Evolutionary conservation across 108 stramenopile species (phyloP), one percentile per base, ranked within the genome.

Genomic region (Fistulifera pelliculosa): DNA sequence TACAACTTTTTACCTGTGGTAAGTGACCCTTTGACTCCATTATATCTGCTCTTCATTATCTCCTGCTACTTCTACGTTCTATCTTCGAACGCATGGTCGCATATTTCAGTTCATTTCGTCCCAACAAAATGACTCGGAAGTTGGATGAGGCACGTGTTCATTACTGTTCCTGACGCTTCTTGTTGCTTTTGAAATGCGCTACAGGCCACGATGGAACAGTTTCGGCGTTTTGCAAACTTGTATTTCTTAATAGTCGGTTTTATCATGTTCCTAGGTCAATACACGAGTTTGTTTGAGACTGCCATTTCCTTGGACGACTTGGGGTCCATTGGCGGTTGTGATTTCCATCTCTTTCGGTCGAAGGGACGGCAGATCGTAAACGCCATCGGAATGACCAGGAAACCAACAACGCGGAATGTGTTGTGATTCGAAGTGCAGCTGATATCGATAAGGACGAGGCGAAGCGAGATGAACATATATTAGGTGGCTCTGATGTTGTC

Each of bases 191-290:
- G n/a, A n/a, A n/a, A n/a, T n/a, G n/a, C n/a, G 35, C 31, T 48
- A 3, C 47, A 93, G 86, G 80, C 87, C 25, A 65, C 85, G 43
- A 41, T 66, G 14, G 76, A 85, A 39, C 91, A 93, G 62, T 93
- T 93, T 61, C 84, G 86, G 13, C 64, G 84, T 22, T 81, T 85
- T 56, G 97, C 94, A 17, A 99, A 99, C 65, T 48, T 96, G 57
- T 99, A 98, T 64, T 99, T 98, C 73, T 62, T 98, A 11, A 66
- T 85, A 56, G 90, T 99, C 18, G 88, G 91, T 12, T 39, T 79
- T 41, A 79, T 99, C 51, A 96, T 97, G 96, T 69, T 90, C 28
- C 19, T 96, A 8, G 98, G 98, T 21, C 76, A 66, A 15, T 95
- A 94, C 70, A 17, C 67, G 19, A 27, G 55, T 51, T 47, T 94